Base-by-base conservation (phyloP, 495 filamentous ascomycete genomes). In the Evansstolkia leycettana region DNA sequence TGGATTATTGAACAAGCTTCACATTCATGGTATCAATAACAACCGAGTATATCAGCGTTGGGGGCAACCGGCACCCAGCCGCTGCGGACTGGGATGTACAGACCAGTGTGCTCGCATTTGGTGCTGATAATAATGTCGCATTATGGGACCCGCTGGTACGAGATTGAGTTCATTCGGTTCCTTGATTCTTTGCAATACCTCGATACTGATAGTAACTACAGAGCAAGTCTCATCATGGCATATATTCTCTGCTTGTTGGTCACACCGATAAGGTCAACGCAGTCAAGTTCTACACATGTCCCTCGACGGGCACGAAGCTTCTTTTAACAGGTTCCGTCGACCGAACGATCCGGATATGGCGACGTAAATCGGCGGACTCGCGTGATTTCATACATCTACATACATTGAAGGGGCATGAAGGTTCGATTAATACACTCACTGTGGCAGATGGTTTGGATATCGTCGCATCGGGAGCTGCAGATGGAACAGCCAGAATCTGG, bases 61-160 rank as follows among this genome's bases (percentile, higher is more conserved):
- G 90, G 37, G 88, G 84, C 25, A 96, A 95, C 60, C 69, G 89
- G 40, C 84, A 95, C 43, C 80, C 90, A 17, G 76, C 76, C 11
- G 84, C 83, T 9, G 86, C 90, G 10, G 90, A 96, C 59, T 98
- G 90, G 90, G 74, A 86, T 50, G 49, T 64, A 5, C 60, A 75
- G 41, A 63, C 67, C 24, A 77, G 80, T 9, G 57, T 88, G 36
- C 68, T 96, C 25, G 92, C 89, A 29, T 98, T 83, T 60, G 90
- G 90, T 25, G 81, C 87, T 17, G 84, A 86, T 59, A 74, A 74
- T 39, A 90, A 89, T 60, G 67, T 95, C 39, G 90, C 87, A 19
- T 50, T 95, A 34, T 96, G 90, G 90, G 65, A 79, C 47, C 85
- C 90, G 31, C 51, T 72, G 52, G 86, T 93, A 76, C 43, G 77